Evolutionary conservation across 2,329 filamentous ascomycete species (phyloP).

Genomic region (Penicillium concentricum): DNA sequence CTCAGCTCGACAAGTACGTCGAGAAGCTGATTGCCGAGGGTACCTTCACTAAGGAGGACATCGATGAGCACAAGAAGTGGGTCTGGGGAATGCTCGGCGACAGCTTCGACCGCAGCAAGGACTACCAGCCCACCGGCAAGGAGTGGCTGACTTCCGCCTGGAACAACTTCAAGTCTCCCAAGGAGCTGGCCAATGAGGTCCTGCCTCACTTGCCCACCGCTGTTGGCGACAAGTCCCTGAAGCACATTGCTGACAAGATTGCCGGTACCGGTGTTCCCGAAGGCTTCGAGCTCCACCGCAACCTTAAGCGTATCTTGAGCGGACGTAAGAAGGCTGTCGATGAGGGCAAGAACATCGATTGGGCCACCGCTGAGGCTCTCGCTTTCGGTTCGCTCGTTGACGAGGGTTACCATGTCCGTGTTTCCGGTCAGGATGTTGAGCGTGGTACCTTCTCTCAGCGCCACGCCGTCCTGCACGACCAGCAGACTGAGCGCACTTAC

Average conservation of each 20-base stretch:
- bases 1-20: conserved; percentile 86
- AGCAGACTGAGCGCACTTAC: conserved; percentile 89
- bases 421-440: conserved; percentile 98
- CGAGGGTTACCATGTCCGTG: conserved; percentile 94
- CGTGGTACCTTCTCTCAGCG: conserved; percentile 99
- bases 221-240: conserved; percentile 68
- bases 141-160: conserved; percentile 98
- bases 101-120: conserved; percentile 94
- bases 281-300: conserved; percentile 85
- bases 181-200: conserved; percentile 91
- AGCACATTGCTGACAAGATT: conserved; percentile 80
- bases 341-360: conserved; percentile 94
- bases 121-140: conserved; percentile 93
- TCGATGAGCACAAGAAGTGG: conserved; percentile 99
- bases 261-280: conserved; percentile 73
- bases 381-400: conserved; percentile 88
- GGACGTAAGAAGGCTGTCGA: conserved; percentile 88
- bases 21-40: conserved; percentile 87
- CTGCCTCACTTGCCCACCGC: conserved; percentile 87
- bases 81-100: conserved; percentile 99
- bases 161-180: conserved; percentile 99
- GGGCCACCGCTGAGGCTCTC: conserved; percentile 93
- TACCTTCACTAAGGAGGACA: conserved; percentile 94
- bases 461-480: conserved; percentile 95
- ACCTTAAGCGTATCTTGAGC: conserved; percentile 91